Conservation (phyloP, 768 basidiomycete genomes). For the Leccinum truebloodii region DNA sequence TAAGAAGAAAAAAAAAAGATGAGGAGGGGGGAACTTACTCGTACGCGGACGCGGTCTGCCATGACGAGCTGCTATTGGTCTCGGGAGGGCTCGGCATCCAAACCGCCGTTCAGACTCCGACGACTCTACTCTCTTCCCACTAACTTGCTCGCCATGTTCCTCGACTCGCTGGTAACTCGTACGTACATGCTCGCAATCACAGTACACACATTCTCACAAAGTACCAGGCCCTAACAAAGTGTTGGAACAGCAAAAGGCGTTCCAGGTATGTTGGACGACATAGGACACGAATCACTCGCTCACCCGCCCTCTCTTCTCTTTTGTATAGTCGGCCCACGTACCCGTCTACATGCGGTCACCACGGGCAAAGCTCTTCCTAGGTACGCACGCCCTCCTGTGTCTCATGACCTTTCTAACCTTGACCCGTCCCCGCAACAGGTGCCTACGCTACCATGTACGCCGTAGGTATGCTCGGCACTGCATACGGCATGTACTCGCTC, state of each 20-base stretch:
- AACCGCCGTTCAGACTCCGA: constrained; percentile 37
- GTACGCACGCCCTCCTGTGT: constrained; percentile 37
- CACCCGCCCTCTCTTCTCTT: constrained; percentile 14
- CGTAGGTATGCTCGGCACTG: constrained; percentile 54
- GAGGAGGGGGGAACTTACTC: constrained; percentile 48
- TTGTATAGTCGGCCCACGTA: constrained; percentile 36
- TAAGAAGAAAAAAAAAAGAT: not conserved
- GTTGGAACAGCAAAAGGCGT: constrained; percentile 60
- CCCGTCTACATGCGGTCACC: constrained; percentile 63
- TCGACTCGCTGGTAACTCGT: constrained; percentile 69
- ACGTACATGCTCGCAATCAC: constrained; percentile 23
- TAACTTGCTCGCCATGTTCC: constrained; percentile 40
- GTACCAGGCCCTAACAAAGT: constrained; percentile 60
- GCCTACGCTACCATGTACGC: constrained; percentile 54
- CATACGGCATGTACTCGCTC: constrained; percentile 51
- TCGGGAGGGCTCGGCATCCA: constrained; percentile 41
- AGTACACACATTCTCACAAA: not conserved
- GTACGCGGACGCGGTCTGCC: constrained; percentile 75
- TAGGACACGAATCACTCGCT: not conserved
- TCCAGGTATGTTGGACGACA: constrained; percentile 52
- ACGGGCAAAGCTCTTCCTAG: constrained; percentile 62
- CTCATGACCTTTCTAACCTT: rapidly evolving
- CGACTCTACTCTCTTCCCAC: not conserved
- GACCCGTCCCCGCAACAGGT: constrained; percentile 40
- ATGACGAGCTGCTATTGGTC: constrained; percentile 36